A percentile compares a stretch with the other conserved stretches of the same genome.
Conservation (phyloP, 2,329 filamentous ascomycete genomes). For the Penicillium thymicola region DNA sequence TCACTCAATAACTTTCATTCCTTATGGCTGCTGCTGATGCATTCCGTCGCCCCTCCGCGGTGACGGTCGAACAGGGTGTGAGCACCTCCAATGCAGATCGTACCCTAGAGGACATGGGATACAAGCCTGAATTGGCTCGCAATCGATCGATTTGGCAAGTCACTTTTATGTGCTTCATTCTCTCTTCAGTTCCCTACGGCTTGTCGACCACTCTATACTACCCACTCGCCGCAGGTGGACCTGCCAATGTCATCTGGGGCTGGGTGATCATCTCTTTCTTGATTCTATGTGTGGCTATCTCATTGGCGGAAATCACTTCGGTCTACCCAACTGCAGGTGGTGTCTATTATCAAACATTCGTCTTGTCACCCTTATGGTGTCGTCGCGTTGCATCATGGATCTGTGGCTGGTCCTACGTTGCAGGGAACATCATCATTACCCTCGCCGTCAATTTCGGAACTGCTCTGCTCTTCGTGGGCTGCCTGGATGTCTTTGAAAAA, state of each 20-base stretch:
- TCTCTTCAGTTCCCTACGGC: conserved; percentile 67
- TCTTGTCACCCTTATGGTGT: conserved; percentile 61
- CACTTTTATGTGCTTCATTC: conserved; percentile 53
- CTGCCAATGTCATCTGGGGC: conserved; percentile 68
- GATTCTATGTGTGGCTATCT: conserved; percentile 60
- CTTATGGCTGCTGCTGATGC: conserved; percentile 12
- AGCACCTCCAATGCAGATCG: conserved; percentile 18
- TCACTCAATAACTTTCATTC: not conserved
- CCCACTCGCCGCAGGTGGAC: conserved; percentile 65
- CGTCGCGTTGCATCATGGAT: conserved; percentile 65
- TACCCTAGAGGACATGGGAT: conserved; percentile 51
- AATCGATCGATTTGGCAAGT: conserved; percentile 47
- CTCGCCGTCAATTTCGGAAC: conserved; percentile 71
- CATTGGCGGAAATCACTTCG: conserved; percentile 65
- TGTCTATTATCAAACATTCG: conserved; percentile 67
- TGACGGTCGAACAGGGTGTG: conserved; percentile 13
- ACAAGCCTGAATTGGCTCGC: conserved; percentile 61
- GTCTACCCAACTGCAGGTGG: conserved; percentile 65
- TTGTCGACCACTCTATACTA: conserved; percentile 65
- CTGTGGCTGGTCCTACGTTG: conserved; percentile 69
- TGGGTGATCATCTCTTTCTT: conserved; percentile 64
- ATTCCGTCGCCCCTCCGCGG: conserved; percentile 13
- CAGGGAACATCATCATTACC: conserved; percentile 76
- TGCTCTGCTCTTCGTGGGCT: conserved; percentile 53
- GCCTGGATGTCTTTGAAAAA: conserved; percentile 54